Conservation (phyloP, 768 basidiomycete species). For the Mycena albidolilacea region DNA sequence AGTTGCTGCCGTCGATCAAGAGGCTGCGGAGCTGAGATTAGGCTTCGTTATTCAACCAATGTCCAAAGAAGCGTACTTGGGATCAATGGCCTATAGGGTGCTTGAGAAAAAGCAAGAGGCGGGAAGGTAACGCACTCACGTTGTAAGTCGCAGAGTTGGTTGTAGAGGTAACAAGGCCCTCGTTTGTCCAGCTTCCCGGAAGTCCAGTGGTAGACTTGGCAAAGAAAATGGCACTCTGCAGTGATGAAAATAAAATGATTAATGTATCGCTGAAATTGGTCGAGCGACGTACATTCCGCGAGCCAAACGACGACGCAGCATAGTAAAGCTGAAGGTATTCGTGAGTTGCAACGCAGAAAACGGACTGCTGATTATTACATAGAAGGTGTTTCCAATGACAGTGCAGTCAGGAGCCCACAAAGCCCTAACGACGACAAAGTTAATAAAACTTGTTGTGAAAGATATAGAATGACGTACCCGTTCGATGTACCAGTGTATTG, state of each 20-base stretch:
- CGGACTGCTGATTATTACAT: constrained; percentile 43
- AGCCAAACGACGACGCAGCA: constrained; percentile 68
- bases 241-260: neutral
- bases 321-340: constrained; percentile 62
- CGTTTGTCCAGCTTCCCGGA: constrained; percentile 61
- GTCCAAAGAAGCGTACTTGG: constrained; percentile 56
- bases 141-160: constrained; percentile 56
- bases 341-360: constrained; percentile 39
- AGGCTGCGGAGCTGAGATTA: neutral
- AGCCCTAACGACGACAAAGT: constrained; percentile 11
- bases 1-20: constrained; percentile 56
- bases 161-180: constrained; percentile 64
- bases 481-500: constrained; percentile 63
- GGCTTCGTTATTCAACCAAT: neutral
- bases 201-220: constrained; percentile 66
- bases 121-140: constrained; percentile 45
- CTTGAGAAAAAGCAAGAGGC: constrained; percentile 44
- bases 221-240: constrained; percentile 67
- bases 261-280: neutral
- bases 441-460: neutral
- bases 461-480: constrained; percentile 47
- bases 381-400: constrained; percentile 42
- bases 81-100: constrained; percentile 62
- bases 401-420: constrained; percentile 54
- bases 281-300: constrained; percentile 56